phyloP scores from a whole-genome alignment of 805 yeast genomes.

The Isabelozyma gotoi region DNA sequence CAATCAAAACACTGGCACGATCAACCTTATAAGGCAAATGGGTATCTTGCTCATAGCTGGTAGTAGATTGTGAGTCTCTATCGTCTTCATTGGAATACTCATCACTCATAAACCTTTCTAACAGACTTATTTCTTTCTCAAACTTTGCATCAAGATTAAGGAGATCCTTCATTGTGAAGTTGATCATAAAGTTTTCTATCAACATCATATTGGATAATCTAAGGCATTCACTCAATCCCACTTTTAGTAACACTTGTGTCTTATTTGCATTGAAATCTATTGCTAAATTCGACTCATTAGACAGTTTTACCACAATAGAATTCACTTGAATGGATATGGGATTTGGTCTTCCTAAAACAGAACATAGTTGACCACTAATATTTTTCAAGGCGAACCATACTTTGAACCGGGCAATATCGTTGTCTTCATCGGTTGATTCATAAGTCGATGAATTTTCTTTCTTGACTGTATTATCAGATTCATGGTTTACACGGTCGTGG shows the following conservation, averaged over 20 bases:
- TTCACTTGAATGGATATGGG: constrained; percentile 48
- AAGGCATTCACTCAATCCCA: constrained; percentile 50
- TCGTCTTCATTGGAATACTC: constrained; percentile 7
- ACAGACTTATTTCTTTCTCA: constrained; percentile 39
- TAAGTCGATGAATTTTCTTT: constrained; percentile 1
- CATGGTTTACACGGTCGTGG: not conserved
- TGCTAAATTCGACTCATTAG: constrained; percentile 13
- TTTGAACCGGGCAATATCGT: constrained; percentile 36
- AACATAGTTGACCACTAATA: constrained; percentile 48
- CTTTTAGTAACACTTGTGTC: constrained; percentile 37
- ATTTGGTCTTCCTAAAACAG: constrained; percentile 54
- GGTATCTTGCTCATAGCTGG: constrained; percentile 17
- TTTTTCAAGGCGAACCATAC: constrained; percentile 52
- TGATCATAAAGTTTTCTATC: constrained; percentile 51
- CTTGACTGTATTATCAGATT: not conserved
- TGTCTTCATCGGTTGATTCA: constrained; percentile 34
- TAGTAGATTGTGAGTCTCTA: constrained; percentile 3
- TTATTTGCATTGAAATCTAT: constrained; percentile 16
- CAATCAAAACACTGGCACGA: constrained; percentile 38
- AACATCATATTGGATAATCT: constrained; percentile 48
- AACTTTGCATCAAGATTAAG: constrained; percentile 39
- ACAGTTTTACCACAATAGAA: constrained; percentile 23
- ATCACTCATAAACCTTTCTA: constrained; percentile 22
- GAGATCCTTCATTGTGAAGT: constrained; percentile 42
- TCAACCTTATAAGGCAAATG: constrained; percentile 22